These are phyloP conservation scores for Ganoderma sinense DNA, from an alignment of 1,284 basidiomycete genomes.

Conservation along the genomic window DNA sequence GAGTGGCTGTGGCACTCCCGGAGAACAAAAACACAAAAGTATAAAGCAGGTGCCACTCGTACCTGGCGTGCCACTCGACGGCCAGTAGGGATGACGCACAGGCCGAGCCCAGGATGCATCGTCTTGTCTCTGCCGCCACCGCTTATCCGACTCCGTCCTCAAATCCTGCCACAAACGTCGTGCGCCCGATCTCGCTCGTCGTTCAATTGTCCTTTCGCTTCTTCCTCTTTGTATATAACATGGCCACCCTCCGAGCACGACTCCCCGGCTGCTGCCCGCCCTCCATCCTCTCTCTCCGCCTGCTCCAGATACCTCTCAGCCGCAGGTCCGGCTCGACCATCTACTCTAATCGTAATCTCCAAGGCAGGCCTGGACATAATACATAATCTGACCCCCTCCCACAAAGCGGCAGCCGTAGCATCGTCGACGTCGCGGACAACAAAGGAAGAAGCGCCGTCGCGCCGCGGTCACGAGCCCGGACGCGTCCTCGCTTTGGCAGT, in stretches of 20 bases:
- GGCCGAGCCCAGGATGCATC: neutral
- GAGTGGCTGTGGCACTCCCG: neutral
- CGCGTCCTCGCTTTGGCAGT: neutral
- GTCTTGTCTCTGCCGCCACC: neutral
- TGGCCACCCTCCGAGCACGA: neutral
- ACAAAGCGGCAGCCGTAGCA: slow-evolving; percentile 1
- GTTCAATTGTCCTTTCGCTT: neutral
- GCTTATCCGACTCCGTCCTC: neutral
- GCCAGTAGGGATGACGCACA: neutral
- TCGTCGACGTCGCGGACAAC: neutral
- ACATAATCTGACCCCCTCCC: neutral
- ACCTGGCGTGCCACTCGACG: neutral
- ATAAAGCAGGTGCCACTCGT: neutral
- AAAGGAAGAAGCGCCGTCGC: neutral
- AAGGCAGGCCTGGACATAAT: neutral
- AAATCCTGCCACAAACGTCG: neutral
- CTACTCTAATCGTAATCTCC: neutral
- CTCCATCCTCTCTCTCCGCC: neutral
- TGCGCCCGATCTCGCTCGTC: neutral
- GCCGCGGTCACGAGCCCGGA: neutral
- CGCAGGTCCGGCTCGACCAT: neutral
- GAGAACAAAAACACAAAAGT: neutral
- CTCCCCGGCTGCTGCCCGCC: neutral
- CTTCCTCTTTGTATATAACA: neutral
- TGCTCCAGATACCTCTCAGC: neutral